Base-by-base conservation (phyloP, 495 filamentous ascomycete species). In the Aspergillus carlsbadensis region DNA sequence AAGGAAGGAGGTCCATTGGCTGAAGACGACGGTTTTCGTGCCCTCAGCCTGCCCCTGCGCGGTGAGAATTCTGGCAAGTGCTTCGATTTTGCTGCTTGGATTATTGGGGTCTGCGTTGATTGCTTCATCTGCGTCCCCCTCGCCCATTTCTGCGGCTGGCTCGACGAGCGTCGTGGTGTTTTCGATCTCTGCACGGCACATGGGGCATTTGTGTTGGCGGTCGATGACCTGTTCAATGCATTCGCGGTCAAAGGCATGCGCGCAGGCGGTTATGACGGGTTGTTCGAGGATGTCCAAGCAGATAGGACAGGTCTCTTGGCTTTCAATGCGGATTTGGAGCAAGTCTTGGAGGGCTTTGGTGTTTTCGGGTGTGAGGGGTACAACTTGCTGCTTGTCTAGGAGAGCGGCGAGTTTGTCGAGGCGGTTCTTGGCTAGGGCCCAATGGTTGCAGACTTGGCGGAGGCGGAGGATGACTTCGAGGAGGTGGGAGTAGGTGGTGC, bases 1-100 rank as follows among this genome's bases (percentile, higher is more conserved):
- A 2, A 98, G 78, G 75, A 96, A 96, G 5, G 83, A 87, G 0
- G 92, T 96, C 92, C 92, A 98, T 65, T 96, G 92, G 10, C 86
- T 90, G 76, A 98, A 98, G 33, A 96, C 81, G 49, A 98, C 84
- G 3, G 90, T 88, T 66, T 97, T 97, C 37, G 84, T 90, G 7
- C 74, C 78, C 0, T 84, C 72, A 15, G 87, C 85, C 58, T 83
- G 82, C 10, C 85, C 80, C 39, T 85, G 84, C 1, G 89, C 89
- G 11, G 81, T 84, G 6, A 96, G 73, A 55, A 97, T 92, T 53
- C 85, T 83, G 62, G 95, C 74, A 0, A 96, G 75, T 5, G 88
- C 86, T 61, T 93, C 87, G 43, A 93, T 89, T 70, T 97, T 97
- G 63, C 87, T 91, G 66, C 87, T 91, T 49, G 84, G 82, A 14